Evolutionary conservation across 1,284 basidiomycete genomes (phyloP).

Genomic region (Apiotrichum sp.): DNA sequence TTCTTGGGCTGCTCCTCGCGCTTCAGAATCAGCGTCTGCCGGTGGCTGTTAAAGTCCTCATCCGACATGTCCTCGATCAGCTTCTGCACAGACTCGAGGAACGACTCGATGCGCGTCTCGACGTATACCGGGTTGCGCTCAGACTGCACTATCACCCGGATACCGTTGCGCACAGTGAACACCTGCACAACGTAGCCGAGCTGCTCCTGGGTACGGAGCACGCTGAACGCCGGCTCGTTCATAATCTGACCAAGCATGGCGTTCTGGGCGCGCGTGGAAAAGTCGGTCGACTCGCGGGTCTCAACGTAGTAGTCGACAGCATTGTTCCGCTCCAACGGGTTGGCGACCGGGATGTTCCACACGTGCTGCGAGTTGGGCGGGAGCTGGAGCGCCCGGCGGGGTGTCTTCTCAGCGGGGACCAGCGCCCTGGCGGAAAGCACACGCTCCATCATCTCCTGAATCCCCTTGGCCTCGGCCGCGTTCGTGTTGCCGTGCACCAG

Average conservation of each 20-base stretch:
- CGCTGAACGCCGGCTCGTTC: constrained; percentile 85
- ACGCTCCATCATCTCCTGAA: constrained; percentile 67
- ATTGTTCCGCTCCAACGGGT: constrained; percentile 82
- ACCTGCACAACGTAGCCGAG: constrained; percentile 77
- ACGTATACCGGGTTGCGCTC: constrained; percentile 78
- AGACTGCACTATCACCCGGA: constrained; percentile 86
- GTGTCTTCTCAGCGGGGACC: constrained; percentile 53
- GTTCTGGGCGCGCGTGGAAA: constrained; percentile 43
- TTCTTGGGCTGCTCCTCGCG: constrained; percentile 69
- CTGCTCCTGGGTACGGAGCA: constrained; percentile 93
- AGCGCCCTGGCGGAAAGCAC: constrained; percentile 60
- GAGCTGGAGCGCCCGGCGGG: constrained; percentile 62
- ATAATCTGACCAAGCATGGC: constrained; percentile 62
- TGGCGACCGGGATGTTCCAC: constrained; percentile 67
- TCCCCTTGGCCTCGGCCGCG: constrained; percentile 68
- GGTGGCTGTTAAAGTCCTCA: constrained; percentile 62
- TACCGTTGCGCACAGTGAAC: constrained; percentile 57
- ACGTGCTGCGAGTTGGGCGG: constrained; percentile 66
- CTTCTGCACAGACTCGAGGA: constrained; percentile 65
- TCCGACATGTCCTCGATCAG: constrained; percentile 57
- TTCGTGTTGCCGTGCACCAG: constrained; percentile 81
- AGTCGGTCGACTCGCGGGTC: constrained; percentile 54
- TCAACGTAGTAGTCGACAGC: constrained; percentile 73
- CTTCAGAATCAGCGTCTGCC: constrained; percentile 60
- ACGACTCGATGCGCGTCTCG: constrained; percentile 81